A percentile compares a stretch with the other conserved stretches of the same genome.
Evolutionary conservation across 1,139 yeast species (phyloP).

Genomic region (Geotrichum carabidarum): DNA sequence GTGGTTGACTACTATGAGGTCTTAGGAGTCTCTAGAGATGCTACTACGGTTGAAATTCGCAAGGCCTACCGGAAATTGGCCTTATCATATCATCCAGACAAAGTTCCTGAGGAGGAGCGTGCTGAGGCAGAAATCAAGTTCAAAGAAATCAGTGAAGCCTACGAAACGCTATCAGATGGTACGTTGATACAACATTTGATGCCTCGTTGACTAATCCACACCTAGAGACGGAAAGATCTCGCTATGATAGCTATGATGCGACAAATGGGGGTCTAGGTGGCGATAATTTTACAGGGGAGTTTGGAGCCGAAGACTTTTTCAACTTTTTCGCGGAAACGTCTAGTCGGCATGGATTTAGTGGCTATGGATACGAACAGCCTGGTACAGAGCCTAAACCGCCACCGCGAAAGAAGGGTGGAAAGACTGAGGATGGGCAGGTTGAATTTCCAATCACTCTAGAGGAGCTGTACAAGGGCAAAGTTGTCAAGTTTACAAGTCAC

Average conservation of each 20-base stretch:
- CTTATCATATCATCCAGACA: constrained; percentile 73
- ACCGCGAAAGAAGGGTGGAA: constrained; percentile 19
- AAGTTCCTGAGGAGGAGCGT: constrained; percentile 58
- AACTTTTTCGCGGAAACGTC: constrained; percentile 50
- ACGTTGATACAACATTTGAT: constrained; percentile 9
- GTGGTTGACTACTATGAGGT: constrained; percentile 54
- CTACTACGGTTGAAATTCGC: constrained; percentile 61
- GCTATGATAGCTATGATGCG: constrained; percentile 17
- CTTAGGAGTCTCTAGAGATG: constrained; percentile 59
- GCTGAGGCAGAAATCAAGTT: constrained; percentile 65
- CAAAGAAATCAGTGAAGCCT: constrained; percentile 73
- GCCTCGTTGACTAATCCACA: neutral
- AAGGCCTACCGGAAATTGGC: constrained; percentile 75
- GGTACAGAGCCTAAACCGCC: constrained; percentile 20
- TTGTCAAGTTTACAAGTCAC: constrained; percentile 66
- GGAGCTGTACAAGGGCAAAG: constrained; percentile 81
- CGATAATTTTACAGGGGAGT: constrained; percentile 39
- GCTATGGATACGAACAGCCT: constrained; percentile 21
- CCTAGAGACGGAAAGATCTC: constrained; percentile 18
- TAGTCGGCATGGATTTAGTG: constrained; percentile 24
- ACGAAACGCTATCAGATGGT: constrained; percentile 66
- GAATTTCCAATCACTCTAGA: constrained; percentile 62
- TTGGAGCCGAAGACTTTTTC: constrained; percentile 62
- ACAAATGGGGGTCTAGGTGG: constrained; percentile 5
- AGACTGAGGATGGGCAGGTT: constrained; percentile 64